Conservation (phyloP, 495 filamentous ascomycete species). For the Cudoniella acicularis region DNA sequence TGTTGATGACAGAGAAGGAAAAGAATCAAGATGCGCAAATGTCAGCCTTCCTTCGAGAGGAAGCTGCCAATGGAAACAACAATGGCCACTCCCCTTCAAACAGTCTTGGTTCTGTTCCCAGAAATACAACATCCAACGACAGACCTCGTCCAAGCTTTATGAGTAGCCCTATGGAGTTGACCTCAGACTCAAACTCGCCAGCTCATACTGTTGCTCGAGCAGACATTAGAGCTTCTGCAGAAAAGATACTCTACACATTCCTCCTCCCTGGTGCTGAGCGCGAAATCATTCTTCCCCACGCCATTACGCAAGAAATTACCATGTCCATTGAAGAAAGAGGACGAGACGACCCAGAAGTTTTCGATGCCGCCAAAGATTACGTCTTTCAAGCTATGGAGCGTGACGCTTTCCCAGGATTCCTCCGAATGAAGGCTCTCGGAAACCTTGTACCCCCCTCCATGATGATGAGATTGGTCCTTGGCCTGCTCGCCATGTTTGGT, state of each 20-base stretch:
- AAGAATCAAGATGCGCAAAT: constrained; percentile 76
- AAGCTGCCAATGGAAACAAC: constrained; percentile 41
- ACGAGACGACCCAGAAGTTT: constrained; percentile 94
- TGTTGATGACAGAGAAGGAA: constrained; percentile 44
- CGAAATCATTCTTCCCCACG: constrained; percentile 87
- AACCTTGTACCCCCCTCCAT: constrained; percentile 88
- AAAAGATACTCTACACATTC: constrained; percentile 97
- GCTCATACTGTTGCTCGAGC: constrained; percentile 77
- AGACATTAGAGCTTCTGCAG: constrained; percentile 88
- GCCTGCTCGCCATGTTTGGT: constrained; percentile 82
- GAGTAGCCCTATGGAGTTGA: constrained; percentile 51
- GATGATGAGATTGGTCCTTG: constrained; percentile 76
- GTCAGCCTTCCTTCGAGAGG: constrained; percentile 84
- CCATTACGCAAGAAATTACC: constrained; percentile 77
- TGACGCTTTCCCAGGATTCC: constrained; percentile 95
- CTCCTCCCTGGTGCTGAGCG: constrained; percentile 88
- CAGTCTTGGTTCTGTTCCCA: constrained; percentile 54
- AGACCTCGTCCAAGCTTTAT: constrained; percentile 66
- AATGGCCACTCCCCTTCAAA: constrained; percentile 61
- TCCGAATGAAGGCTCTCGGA: constrained; percentile 88
- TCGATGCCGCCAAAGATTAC: constrained; percentile 96
- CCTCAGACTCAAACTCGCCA: constrained; percentile 68
- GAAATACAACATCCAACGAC: constrained; percentile 30
- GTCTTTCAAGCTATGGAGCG: constrained; percentile 99
- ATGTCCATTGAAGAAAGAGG: constrained; percentile 80